A percentile compares a stretch with the other conserved stretches of the same genome.
These are phyloP conservation scores for Tuber microsphaerosporum DNA, from an alignment of 495 filamentous ascomycete species.

Conservation along the genomic window DNA sequence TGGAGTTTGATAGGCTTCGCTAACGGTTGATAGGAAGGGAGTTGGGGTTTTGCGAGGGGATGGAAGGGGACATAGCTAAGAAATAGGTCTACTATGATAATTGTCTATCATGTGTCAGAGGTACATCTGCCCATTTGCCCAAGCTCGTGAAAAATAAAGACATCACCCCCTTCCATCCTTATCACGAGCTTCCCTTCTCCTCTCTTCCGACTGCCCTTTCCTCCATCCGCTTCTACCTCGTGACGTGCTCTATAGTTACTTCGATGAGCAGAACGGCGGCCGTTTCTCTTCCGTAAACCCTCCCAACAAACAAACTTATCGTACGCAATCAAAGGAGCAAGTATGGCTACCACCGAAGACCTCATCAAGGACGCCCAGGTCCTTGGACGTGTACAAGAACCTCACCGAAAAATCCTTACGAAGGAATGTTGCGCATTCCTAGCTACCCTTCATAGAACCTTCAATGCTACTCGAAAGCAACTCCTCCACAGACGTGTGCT, in stretches of 20 bases:
- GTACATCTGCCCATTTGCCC: not conserved
- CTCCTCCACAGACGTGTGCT: slow-evolving; percentile 77
- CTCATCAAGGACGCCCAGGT: slow-evolving; percentile 85
- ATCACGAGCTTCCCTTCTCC: not conserved
- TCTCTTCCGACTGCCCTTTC: not conserved
- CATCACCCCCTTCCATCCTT: not conserved
- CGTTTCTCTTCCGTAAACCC: not conserved
- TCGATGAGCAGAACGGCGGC: not conserved
- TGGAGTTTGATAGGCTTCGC: not conserved
- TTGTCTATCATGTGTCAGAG: not conserved
- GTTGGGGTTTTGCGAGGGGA: not conserved
- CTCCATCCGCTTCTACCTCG: not conserved
- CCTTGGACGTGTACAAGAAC: slow-evolving; percentile 66
- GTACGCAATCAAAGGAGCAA: slow-evolving; percentile 23
- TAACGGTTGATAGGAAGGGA: not conserved
- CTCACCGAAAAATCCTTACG: slow-evolving; percentile 82
- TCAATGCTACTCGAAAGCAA: slow-evolving; percentile 82
- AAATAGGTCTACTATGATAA: not conserved
- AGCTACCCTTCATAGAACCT: slow-evolving; percentile 85
- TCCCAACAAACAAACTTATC: not conserved
- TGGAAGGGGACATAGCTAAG: not conserved
- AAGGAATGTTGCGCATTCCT: slow-evolving; percentile 89
- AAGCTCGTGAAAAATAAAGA: not conserved
- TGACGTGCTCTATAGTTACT: not conserved
- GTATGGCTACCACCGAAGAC: slow-evolving; percentile 63